phyloP scores from a whole-genome alignment of 176 grass and related monocot species.

The Eleusine indica region DNA sequence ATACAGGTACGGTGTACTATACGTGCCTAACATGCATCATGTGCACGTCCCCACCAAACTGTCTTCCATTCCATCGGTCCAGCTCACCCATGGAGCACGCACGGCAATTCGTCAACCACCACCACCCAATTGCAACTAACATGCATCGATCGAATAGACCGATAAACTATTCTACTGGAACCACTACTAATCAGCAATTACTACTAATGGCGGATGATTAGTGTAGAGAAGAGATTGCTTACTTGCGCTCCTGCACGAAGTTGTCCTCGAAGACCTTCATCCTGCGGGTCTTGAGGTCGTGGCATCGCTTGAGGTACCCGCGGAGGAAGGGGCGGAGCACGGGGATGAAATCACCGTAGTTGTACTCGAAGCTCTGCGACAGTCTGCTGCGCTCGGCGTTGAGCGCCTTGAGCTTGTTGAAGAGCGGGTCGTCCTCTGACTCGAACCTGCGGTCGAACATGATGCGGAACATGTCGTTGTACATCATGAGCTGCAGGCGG shows the following conservation, averaged over 20 bases:
- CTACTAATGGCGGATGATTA: no score
- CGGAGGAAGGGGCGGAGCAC: slow-evolving; percentile 81
- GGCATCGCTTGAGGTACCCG: slow-evolving; percentile 72
- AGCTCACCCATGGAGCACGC: neutral
- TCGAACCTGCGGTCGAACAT: slow-evolving; percentile 89
- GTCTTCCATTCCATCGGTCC: neutral
- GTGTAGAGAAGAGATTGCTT: slow-evolving; percentile 16
- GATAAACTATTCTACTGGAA: neutral
- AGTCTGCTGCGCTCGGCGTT: slow-evolving; percentile 85
- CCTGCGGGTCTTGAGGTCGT: slow-evolving; percentile 62
- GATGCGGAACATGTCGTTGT: slow-evolving; percentile 99
- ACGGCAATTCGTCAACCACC: neutral
- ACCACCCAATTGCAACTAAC: neutral
- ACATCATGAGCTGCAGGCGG: slow-evolving; percentile 93
- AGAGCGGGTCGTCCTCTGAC: slow-evolving; percentile 66
- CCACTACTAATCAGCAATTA: no score
- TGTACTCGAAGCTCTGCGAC: slow-evolving; percentile 95
- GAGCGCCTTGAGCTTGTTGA: slow-evolving; percentile 80
- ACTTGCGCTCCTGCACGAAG: slow-evolving; percentile 85
- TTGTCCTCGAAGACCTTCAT: slow-evolving; percentile 86
- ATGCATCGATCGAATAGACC: neutral
- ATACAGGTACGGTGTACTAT: no score
- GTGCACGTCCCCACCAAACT: slow-evolving; percentile 23
- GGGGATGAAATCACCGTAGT: slow-evolving; percentile 97
- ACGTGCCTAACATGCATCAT: neutral